Conservation (phyloP, 2,329 filamentous ascomycete genomes). For the Coniochaeta sp. region DNA sequence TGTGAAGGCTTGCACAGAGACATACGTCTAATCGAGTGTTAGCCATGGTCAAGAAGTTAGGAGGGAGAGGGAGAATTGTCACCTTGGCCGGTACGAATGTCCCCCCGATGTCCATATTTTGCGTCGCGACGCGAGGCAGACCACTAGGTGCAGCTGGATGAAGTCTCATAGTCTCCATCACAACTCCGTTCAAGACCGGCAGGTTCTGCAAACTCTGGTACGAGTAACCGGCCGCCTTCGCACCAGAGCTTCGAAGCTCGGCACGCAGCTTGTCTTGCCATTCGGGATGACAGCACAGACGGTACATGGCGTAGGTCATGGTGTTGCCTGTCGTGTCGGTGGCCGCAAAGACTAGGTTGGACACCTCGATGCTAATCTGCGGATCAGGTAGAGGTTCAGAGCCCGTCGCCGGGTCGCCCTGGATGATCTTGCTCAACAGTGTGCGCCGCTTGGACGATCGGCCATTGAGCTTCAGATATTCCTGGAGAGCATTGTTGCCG, state of each 20-base stretch:
- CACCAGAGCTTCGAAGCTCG: constrained; percentile 5
- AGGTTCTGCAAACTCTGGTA: constrained; percentile 6
- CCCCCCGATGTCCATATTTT: constrained; percentile 1
- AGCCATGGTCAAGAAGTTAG: background rate
- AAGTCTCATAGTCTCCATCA: constrained; percentile 9
- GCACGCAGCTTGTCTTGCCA: constrained; percentile 11
- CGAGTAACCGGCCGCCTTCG: background rate
- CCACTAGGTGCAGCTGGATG: constrained; percentile 8
- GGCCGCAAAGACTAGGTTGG: constrained; percentile 11
- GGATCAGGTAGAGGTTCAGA: constrained; percentile 8
- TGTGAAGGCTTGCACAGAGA: constrained; percentile 10
- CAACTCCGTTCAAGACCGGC: constrained; percentile 8
- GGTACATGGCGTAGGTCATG: constrained; percentile 10
- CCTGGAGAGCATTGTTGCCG: constrained; percentile 9
- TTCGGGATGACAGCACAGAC: constrained; percentile 7
- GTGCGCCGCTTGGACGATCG: constrained; percentile 6
- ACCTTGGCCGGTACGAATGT: background rate
- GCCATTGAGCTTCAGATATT: constrained; percentile 9
- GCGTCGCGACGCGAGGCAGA: constrained; percentile 7
- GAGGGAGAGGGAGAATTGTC: background rate
- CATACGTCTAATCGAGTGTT: constrained; percentile 5
- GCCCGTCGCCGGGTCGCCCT: constrained; percentile 5
- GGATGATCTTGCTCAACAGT: constrained; percentile 11
- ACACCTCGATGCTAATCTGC: constrained; percentile 10
- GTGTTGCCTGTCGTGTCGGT: constrained; percentile 12